Percentiles rank a stretch among this genome's conserved stretches.
Conservation (phyloP, 441 rosid species). For the Jatropha podagrica region DNA sequence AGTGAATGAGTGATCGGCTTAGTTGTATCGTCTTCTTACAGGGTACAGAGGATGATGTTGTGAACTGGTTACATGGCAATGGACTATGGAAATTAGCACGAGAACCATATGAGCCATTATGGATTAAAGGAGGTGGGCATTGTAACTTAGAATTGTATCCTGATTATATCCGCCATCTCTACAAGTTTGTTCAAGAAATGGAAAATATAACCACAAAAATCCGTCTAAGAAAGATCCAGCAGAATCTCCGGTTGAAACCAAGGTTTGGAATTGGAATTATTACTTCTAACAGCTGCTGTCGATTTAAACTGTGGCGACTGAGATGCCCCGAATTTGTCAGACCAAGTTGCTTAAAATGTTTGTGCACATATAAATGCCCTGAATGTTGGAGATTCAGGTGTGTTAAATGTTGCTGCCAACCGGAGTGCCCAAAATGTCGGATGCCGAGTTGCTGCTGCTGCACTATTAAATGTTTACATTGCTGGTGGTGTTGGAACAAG, state of each 20-base stretch:
- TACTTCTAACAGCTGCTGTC: conserved; percentile 43
- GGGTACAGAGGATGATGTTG: conserved; percentile 98
- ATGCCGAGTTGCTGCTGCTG: conserved; percentile 33
- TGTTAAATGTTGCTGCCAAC: conserved; percentile 16
- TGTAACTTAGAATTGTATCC: conserved; percentile 97
- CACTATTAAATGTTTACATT: conserved; percentile 39
- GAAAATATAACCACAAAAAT: conserved; percentile 66
- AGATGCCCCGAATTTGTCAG: conserved; percentile 45
- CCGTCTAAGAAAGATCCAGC: conserved; percentile 72
- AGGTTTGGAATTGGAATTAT: conserved; percentile 24
- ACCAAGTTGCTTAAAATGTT: conserved; percentile 37
- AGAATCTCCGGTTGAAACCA: conserved; percentile 40
- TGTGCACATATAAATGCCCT: conserved; percentile 34
- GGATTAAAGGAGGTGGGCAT: conserved; percentile 99
- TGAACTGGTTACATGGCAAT: conserved; percentile 92
- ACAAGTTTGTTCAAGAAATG: conserved; percentile 83
- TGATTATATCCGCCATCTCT: conserved; percentile 81
- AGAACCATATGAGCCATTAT: conserved; percentile 88
- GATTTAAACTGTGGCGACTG: conserved; percentile 44
- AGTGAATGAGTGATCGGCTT: too few species aligned
- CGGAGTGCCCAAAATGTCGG: conserved; percentile 37
- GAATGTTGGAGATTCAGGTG: conserved; percentile 27
- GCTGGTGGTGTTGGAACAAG: conserved; percentile 34
- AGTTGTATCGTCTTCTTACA: conserved; percentile 29
- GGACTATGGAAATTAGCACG: conserved; percentile 86